Percentiles rank a stretch among this genome's conserved stretches.
phyloP scores from a whole-genome alignment of 192 early-diverging fungal genomes.

The Coemansia sp. region DNA sequence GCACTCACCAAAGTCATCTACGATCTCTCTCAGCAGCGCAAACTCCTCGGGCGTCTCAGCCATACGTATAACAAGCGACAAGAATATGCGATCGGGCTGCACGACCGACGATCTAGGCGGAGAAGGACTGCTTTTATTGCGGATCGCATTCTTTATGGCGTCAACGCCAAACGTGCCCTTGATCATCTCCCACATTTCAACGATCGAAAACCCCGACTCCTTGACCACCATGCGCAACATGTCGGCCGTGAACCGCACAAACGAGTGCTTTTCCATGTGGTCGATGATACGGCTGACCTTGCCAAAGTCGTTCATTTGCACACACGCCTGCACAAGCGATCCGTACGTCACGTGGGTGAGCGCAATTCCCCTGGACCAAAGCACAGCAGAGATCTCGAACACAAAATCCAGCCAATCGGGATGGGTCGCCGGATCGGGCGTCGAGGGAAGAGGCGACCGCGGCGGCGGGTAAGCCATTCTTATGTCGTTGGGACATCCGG shows the following conservation, averaged over 20 bases:
- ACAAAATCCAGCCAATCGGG: constrained; percentile 21
- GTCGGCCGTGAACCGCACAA: constrained; percentile 15
- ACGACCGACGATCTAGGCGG: not conserved
- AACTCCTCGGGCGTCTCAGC: not conserved
- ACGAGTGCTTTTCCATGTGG: constrained; percentile 13
- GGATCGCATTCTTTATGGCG: not conserved
- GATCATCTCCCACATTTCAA: constrained; percentile 3
- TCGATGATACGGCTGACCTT: not conserved
- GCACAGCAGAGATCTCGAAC: not conserved
- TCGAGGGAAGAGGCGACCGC: no score
- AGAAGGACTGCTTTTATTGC: not conserved
- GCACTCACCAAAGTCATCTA: not conserved
- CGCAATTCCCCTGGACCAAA: constrained; percentile 7
- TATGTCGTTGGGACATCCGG: not conserved
- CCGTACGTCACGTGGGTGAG: constrained; percentile 23
- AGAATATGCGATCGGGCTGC: constrained; percentile 1
- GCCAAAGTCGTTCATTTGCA: constrained; percentile 3
- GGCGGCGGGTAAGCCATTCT: constrained; percentile 10
- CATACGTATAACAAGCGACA: constrained; percentile 8
- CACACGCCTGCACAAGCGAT: constrained; percentile 6
- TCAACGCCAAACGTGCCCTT: not conserved
- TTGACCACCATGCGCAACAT: constrained; percentile 24
- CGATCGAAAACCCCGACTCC: not conserved
- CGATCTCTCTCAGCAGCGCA: not conserved
- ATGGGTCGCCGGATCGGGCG: not conserved